These are phyloP conservation scores for Leishmania lainsoni DNA, from an alignment of 208 protist genomes.

Conservation along the genomic window DNA sequence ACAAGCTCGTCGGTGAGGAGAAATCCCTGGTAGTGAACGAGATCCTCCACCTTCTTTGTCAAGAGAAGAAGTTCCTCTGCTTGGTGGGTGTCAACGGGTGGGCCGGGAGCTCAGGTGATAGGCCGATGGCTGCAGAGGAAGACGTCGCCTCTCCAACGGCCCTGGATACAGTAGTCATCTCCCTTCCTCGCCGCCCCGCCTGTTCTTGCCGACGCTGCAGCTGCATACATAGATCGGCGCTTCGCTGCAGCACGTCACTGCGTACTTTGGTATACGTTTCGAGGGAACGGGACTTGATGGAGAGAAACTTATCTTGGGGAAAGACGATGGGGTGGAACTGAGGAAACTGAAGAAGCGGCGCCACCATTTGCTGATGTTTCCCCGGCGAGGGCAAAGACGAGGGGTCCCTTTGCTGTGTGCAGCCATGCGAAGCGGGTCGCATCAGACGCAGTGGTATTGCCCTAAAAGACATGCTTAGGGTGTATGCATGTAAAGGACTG, in stretches of 20 bases:
- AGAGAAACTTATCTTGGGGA: constrained; percentile 76
- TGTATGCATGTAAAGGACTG: background rate
- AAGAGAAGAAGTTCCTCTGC: constrained; percentile 54
- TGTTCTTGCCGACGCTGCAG: constrained; percentile 15
- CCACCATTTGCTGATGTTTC: background rate
- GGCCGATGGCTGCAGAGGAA: background rate
- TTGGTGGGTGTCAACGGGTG: constrained; percentile 41
- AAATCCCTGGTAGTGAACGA: constrained; percentile 65
- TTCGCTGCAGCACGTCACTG: constrained; percentile 45
- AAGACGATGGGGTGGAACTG: constrained; percentile 61
- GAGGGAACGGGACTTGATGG: constrained; percentile 64
- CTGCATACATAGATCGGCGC: constrained; percentile 31
- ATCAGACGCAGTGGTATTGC: constrained; percentile 5
- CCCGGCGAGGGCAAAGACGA: background rate
- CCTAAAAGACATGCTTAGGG: constrained; percentile 17
- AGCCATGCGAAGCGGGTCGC: background rate
- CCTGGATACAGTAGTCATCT: background rate
- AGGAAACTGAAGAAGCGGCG: constrained; percentile 34
- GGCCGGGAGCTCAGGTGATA: background rate
- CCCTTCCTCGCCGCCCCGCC: constrained; percentile 2
- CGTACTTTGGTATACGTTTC: constrained; percentile 56
- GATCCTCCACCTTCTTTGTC: constrained; percentile 44
- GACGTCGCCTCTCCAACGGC: background rate
- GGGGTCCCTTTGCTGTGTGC: background rate
- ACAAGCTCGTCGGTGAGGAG: constrained; percentile 67